A percentile compares a stretch with the other conserved stretches of the same genome.
Evolutionary conservation across 768 basidiomycete genomes (phyloP).

Genomic region (Asterophora parasitica): DNA sequence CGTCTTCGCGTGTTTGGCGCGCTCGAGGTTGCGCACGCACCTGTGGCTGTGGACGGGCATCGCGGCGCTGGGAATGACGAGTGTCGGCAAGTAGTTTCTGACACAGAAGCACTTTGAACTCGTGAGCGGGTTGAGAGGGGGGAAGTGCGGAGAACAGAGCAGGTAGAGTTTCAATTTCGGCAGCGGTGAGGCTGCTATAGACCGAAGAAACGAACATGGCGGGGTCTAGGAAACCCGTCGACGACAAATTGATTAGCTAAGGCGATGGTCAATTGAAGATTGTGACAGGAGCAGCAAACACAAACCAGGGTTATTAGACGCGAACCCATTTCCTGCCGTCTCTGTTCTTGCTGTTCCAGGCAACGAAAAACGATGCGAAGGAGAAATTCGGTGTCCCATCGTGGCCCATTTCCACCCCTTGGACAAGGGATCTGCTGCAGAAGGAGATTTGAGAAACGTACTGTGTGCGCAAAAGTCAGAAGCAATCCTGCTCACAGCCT

Average conservation of each 20-base stretch:
- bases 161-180: slow-evolving; percentile 23
- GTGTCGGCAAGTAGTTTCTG: slow-evolving; percentile 24
- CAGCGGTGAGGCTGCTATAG: slow-evolving; percentile 26
- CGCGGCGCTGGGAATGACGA: background rate
- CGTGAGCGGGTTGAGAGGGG: slow-evolving; percentile 28
- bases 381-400: slow-evolving; percentile 53
- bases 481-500: background rate
- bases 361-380: slow-evolving; percentile 43
- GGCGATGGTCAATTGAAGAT: background rate
- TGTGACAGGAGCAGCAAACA: slow-evolving; percentile 14
- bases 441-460: slow-evolving; percentile 46
- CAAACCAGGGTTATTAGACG: slow-evolving; percentile 29
- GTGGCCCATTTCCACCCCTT: slow-evolving; percentile 37
- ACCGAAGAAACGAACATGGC: slow-evolving; percentile 34
- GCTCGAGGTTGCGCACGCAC: slow-evolving; percentile 23
- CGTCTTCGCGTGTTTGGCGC: slow-evolving; percentile 9
- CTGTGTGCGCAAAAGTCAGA: background rate
- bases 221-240: slow-evolving; percentile 32
- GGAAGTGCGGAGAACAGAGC: slow-evolving; percentile 33
- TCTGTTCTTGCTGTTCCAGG: slow-evolving; percentile 25
- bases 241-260: slow-evolving; percentile 33
- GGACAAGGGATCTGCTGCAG: slow-evolving; percentile 56
- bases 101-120: slow-evolving; percentile 42
- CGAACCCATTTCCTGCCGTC: slow-evolving; percentile 27
- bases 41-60: slow-evolving; percentile 17